These are phyloP conservation scores for Myxozyma neglecta DNA, from an alignment of 805 yeast species.

Conservation along the genomic window DNA sequence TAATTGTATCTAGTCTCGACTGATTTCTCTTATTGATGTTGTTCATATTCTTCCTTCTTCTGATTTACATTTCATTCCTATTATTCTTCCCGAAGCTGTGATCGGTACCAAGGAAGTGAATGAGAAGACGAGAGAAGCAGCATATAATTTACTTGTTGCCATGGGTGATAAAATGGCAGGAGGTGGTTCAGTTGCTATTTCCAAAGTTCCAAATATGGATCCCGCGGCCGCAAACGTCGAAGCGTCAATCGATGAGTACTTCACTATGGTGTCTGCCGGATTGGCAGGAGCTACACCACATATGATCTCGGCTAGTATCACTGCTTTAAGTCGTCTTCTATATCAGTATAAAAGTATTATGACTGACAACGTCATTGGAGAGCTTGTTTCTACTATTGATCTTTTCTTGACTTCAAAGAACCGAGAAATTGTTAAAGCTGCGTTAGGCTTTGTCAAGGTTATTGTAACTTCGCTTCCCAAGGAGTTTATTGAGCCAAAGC, in stretches of 20 bases:
- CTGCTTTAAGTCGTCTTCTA: slow-evolving; percentile 81
- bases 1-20: slow-evolving; percentile 58
- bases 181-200: slow-evolving; percentile 63
- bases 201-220: slow-evolving; percentile 67
- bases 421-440: slow-evolving; percentile 89
- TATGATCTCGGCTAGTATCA: slow-evolving; percentile 95
- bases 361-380: slow-evolving; percentile 60
- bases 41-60: slow-evolving; percentile 61
- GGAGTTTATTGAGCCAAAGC: slow-evolving; percentile 65
- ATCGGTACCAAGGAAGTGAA: slow-evolving; percentile 88
- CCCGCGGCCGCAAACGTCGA: slow-evolving; percentile 57
- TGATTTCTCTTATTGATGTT: slow-evolving; percentile 63
- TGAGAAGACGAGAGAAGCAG: slow-evolving; percentile 82
- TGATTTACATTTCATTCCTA: slow-evolving; percentile 75
- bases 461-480: slow-evolving; percentile 80
- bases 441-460: slow-evolving; percentile 91
- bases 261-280: slow-evolving; percentile 95
- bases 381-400: slow-evolving; percentile 82
- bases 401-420: slow-evolving; percentile 86
- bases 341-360: slow-evolving; percentile 66
- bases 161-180: slow-evolving; percentile 78
- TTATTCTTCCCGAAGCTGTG: slow-evolving; percentile 81
- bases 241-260: slow-evolving; percentile 76
- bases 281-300: slow-evolving; percentile 90
- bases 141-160: slow-evolving; percentile 70